These are phyloP conservation scores for Nannochloropsis gaditana DNA, from an alignment of 108 stramenopile species.

Conservation along the genomic window DNA sequence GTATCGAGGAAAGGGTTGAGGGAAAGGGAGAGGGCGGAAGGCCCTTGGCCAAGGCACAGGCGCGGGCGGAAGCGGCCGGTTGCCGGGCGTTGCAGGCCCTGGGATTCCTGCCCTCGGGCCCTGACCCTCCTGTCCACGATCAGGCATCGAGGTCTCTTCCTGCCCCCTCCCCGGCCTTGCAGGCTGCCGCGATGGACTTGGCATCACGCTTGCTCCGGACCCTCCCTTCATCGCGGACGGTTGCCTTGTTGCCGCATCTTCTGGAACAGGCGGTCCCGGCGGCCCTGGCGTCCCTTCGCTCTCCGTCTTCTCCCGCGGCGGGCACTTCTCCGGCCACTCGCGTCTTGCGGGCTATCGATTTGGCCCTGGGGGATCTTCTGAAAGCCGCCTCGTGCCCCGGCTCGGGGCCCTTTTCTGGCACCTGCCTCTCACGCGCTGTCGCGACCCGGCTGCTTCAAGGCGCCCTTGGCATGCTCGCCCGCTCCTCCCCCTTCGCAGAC, in stretches of 20 bases:
- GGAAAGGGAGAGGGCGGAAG: background rate
- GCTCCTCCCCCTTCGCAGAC: background rate
- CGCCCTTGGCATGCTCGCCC: background rate
- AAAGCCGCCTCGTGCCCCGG: background rate
- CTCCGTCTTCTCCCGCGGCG: background rate
- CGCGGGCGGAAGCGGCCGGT: background rate
- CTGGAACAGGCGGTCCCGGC: background rate
- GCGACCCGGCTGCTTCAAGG: background rate
- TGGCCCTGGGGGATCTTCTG: background rate
- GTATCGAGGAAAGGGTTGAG: background rate
- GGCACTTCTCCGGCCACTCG: background rate
- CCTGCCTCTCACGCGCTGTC: background rate
- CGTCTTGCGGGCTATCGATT: background rate
- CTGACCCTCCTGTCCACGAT: background rate
- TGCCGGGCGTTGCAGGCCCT: slow-evolving; percentile 9
- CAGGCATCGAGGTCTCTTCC: background rate
- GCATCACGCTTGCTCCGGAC: background rate
- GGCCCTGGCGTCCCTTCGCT: background rate
- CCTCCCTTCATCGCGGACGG: background rate
- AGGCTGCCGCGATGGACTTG: background rate
- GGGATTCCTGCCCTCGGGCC: background rate
- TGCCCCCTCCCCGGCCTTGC: slow-evolving; percentile 4
- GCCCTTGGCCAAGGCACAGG: background rate
- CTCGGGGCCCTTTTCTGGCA: background rate
- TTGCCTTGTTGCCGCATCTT: background rate